Evolutionary conservation across 352 stramenopile species (phyloP), one percentile per base, ranked within the genome.

Genomic region (Globisporangium perplexum): DNA sequence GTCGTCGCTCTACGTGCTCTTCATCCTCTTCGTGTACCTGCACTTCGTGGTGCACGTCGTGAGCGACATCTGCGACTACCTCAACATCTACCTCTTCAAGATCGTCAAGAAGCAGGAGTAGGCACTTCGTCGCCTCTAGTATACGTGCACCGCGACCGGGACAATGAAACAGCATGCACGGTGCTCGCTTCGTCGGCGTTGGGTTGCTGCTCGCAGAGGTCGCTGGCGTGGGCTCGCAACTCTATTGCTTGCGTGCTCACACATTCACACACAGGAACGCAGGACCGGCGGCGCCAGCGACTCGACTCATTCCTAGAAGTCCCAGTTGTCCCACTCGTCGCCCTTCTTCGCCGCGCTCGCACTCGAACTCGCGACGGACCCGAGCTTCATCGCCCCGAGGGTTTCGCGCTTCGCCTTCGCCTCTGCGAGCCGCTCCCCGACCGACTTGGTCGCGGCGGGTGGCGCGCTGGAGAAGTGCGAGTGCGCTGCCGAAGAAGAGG

Each of bases 11-110:
- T 95, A 93, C 64, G 64, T 76, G 47, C 53, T 84, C n/a, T 80
- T 86, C 65, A 90, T 92, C 59, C 50, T 80, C 43, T 58, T 71
- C 15, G 68, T 92, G 7, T 95, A 95, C 63, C 50, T 89, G 42
- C 78, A 95, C 67, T 95, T 86, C 50, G 78, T 95, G 15, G 71
- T 71, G 22, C 69, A 83, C 63, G 84, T 93, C 20, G 80, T 95
- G 47, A 81, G 76, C 58, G 82, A 93, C 60, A 95, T 95, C 41
- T 92, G 84, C 59, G 70, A 87, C 59, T 88, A 90, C 66, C 72
- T 95, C 56, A 77, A 89, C 60, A 95, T 93, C 61, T 87, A 75
- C 59, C 64, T 90, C 53, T 90, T 95, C 65, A 91, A 89, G 70
- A 77, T 90, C 54, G 56, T 58, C 44, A 75, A 80, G 59, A 69